These are phyloP conservation scores for Lactarius quietus DNA, from an alignment of 768 basidiomycete genomes.

Conservation along the genomic window DNA sequence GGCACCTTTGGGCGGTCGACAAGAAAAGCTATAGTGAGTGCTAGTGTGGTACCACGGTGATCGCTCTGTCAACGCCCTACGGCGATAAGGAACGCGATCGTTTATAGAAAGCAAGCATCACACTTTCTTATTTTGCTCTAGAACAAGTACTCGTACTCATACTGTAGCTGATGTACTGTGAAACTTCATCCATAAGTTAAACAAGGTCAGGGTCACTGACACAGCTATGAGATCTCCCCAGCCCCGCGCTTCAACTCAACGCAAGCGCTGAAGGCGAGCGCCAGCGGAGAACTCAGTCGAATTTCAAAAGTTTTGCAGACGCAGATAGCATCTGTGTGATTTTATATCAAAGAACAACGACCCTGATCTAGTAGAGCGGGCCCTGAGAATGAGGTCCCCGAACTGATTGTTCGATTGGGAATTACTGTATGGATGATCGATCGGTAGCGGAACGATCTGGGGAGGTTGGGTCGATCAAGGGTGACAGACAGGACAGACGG, in stretches of 20 bases:
- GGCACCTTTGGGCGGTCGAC: not conserved
- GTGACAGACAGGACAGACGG: not conserved
- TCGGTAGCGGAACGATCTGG: not conserved
- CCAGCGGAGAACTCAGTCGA: not conserved
- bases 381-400: not conserved
- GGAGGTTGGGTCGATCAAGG: not conserved
- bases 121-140: too few relatives aligned
- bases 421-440: not conserved
- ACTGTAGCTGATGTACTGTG: too few relatives aligned
- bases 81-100: too few relatives aligned
- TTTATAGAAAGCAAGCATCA: too few relatives aligned
- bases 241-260: too few relatives aligned
- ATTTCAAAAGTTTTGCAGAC: not conserved
- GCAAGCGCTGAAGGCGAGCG: too few relatives aligned
- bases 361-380: not conserved
- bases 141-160: too few relatives aligned
- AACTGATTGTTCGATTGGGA: not conserved
- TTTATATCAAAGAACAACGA: not conserved
- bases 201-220: too few relatives aligned
- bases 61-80: too few relatives aligned
- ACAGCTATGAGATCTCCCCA: too few relatives aligned
- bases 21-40: not conserved
- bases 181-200: too few relatives aligned
- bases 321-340: not conserved
- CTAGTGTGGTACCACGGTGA: too few relatives aligned